These are phyloP conservation scores for Scheffersomyces quercinus DNA, from an alignment of 1,139 yeast species.

Conservation along the genomic window DNA sequence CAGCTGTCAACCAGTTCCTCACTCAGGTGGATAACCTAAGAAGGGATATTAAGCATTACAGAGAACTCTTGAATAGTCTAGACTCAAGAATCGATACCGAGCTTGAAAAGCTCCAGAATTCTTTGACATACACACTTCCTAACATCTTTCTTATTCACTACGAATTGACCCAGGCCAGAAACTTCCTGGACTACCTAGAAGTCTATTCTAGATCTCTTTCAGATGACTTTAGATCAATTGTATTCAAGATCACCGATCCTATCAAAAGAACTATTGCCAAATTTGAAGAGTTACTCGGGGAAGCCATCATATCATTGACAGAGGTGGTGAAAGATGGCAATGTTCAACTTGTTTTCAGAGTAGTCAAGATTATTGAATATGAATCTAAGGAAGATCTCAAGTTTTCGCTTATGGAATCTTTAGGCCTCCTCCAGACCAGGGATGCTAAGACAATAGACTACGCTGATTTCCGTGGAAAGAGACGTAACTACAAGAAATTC, in stretches of 20 bases:
- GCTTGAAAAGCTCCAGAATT: slow-evolving; percentile 46
- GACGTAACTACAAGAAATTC: slow-evolving; percentile 65
- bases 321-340: slow-evolving; percentile 73
- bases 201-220: slow-evolving; percentile 54
- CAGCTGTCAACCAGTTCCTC: slow-evolving; percentile 71
- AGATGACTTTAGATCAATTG: slow-evolving; percentile 71
- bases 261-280: slow-evolving; percentile 49
- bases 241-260: slow-evolving; percentile 58
- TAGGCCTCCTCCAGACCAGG: slow-evolving; percentile 26
- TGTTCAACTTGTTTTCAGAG: slow-evolving; percentile 63
- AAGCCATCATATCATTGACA: slow-evolving; percentile 63
- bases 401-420: slow-evolving; percentile 49
- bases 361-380: slow-evolving; percentile 73
- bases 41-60: slow-evolving; percentile 60
- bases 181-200: slow-evolving; percentile 73
- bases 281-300: slow-evolving; percentile 67
- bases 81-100: slow-evolving; percentile 56
- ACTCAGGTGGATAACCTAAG: slow-evolving; percentile 67
- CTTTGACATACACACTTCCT: slow-evolving; percentile 58
- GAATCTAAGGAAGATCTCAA: slow-evolving; percentile 81
- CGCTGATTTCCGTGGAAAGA: slow-evolving; percentile 38
- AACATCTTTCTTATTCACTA: slow-evolving; percentile 69
- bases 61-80: slow-evolving; percentile 50
- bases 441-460: slow-evolving; percentile 27
- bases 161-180: slow-evolving; percentile 67